Percentiles rank a stretch among this genome's conserved stretches.
These are phyloP conservation scores for Ceratocystis huliohia DNA, from an alignment of 2,329 filamentous ascomycete species.

Conservation along the genomic window DNA sequence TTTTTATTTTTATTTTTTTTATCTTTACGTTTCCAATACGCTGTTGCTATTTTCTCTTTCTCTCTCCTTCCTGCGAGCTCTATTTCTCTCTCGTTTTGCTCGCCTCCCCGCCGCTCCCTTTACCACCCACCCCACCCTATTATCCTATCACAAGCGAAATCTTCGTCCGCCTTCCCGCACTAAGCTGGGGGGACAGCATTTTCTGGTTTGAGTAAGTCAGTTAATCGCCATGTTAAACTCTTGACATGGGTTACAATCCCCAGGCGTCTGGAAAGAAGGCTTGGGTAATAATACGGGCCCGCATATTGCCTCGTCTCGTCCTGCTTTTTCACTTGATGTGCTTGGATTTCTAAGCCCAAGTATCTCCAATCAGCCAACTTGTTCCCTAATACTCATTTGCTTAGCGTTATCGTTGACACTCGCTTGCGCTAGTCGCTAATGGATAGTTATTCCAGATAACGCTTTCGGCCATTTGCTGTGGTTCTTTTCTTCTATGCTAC, in stretches of 20 bases:
- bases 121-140: background rate
- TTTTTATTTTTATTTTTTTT: background rate
- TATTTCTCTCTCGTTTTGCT: background rate
- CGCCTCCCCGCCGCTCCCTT: background rate
- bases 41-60: background rate
- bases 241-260: background rate
- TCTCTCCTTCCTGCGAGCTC: background rate
- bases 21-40: no score
- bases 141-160: background rate
- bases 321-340: background rate
- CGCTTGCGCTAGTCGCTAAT: background rate
- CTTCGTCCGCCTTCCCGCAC: background rate
- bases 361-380: background rate
- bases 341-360: background rate
- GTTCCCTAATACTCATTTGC: background rate
- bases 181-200: background rate
- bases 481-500: background rate
- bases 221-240: background rate
- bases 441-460: constrained; percentile 3
- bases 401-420: background rate
- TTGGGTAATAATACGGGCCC: background rate
- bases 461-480: background rate
- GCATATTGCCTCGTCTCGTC: background rate
- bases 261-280: background rate
- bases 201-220: constrained; percentile 1